These are phyloP conservation scores for Ogataea hybrid DNA, from an alignment of 1,139 yeast species.

Conservation along the genomic window DNA sequence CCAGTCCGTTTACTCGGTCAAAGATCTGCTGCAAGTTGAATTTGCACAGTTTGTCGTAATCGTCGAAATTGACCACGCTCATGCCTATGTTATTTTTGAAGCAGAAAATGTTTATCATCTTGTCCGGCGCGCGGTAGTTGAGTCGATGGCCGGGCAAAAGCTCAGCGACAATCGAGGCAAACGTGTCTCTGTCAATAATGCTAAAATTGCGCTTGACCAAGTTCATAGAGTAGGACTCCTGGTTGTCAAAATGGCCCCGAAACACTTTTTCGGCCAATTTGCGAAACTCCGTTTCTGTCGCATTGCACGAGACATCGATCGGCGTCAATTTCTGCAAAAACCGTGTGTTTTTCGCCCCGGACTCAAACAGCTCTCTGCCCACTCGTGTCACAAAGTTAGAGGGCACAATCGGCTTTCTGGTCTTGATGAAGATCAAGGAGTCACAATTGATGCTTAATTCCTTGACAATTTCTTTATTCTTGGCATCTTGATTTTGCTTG, in stretches of 20 bases:
- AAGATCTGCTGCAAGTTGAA: slow-evolving; percentile 65
- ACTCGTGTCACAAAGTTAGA: slow-evolving; percentile 62
- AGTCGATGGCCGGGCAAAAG: slow-evolving; percentile 62
- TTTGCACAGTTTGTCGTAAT: slow-evolving; percentile 53
- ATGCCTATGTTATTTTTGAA: slow-evolving; percentile 81
- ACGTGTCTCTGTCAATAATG: slow-evolving; percentile 62
- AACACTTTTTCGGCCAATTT: slow-evolving; percentile 45
- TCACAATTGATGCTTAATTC: slow-evolving; percentile 77
- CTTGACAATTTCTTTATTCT: slow-evolving; percentile 47
- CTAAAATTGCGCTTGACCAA: slow-evolving; percentile 78
- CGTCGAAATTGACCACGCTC: slow-evolving; percentile 61
- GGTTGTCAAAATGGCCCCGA: slow-evolving; percentile 15
- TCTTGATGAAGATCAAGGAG: slow-evolving; percentile 80
- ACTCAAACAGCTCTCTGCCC: slow-evolving; percentile 56
- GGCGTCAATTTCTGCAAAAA: slow-evolving; percentile 82
- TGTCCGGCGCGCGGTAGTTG: slow-evolving; percentile 77
- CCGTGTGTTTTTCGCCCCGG: slow-evolving; percentile 57
- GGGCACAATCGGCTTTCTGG: slow-evolving; percentile 76
- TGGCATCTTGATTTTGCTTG: slow-evolving; percentile 35
- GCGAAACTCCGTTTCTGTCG: slow-evolving; percentile 64
- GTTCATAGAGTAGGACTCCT: slow-evolving; percentile 71
- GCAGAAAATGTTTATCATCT: slow-evolving; percentile 79
- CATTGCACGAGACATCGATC: slow-evolving; percentile 69
- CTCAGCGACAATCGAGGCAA: slow-evolving; percentile 71
- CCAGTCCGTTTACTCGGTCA: slow-evolving; percentile 36